Conservation (phyloP, 148 eudicot species). For the Fallopia convolvulus region DNA sequence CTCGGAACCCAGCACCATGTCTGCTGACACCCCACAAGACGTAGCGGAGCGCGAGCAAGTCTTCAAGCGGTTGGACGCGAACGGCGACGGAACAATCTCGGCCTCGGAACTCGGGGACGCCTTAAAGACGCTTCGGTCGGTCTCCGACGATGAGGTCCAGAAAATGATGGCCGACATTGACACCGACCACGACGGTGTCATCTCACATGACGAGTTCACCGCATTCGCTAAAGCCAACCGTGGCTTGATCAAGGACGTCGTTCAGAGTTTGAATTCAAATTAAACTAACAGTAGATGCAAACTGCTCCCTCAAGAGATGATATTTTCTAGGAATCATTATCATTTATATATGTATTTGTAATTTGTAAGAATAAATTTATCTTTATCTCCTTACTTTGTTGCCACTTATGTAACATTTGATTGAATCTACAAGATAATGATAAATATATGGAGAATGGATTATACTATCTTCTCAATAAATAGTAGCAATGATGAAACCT, state of each 20-base stretch:
- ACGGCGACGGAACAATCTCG: constrained; percentile 74
- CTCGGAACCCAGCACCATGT: neutral
- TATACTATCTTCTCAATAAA: too few relatives aligned
- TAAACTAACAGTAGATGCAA: neutral
- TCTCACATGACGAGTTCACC: neutral
- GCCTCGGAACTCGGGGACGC: constrained; percentile 31
- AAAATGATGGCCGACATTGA: neutral
- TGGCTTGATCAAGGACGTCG: neutral
- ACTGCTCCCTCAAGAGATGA: neutral
- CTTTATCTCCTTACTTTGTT: too few relatives aligned
- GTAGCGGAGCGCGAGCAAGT: constrained; percentile 42
- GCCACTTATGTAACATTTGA: too few relatives aligned
- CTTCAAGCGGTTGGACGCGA: constrained; percentile 59
- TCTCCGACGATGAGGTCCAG: neutral
- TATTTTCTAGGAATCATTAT: neutral
- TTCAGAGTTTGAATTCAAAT: neutral
- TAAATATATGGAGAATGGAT: too few relatives aligned
- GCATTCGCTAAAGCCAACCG: neutral
- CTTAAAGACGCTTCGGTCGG: neutral
- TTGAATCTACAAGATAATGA: too few relatives aligned
- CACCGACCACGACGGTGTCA: neutral
- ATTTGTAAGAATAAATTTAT: too few relatives aligned
- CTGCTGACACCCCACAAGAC: neutral
- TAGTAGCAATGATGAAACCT: too few relatives aligned
- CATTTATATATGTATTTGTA: neutral